Base-by-base conservation (phyloP, 805 yeast species). In the Barnettozyma botsteinii region DNA sequence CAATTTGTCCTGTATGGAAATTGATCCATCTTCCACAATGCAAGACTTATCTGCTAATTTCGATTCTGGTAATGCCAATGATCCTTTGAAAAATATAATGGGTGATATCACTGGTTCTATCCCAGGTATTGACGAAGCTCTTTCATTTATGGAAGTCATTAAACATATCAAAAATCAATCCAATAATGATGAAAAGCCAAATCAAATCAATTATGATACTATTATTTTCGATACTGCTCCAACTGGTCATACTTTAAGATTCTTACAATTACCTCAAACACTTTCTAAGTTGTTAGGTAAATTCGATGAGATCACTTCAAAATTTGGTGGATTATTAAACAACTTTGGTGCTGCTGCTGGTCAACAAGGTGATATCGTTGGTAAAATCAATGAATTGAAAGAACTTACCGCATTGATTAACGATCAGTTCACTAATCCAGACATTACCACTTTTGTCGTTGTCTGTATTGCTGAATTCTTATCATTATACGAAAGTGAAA, bases 181-280 rank as follows among this genome's bases (percentile, higher is more conserved):
- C 47, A 51, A 51, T 20, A 5, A 21, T 31, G 65, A 65, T 15
- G 57, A 58, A 17, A 57, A 61, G 22, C n/a, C 10, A 12, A 18
- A 24, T 24, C 65, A 62, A 22, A 66, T 73, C 45, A 71, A 71
- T 34, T 93, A 84, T 60, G 87, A 85, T 51, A 87, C 95, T 8
- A 89, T 93, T 49, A 87, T 93, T 50, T 93, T 93, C 57, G 99
- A 93, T 63, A 93, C 99, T n/a, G 98, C 99, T 0, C 99, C 99
- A 53, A 93, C 99, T 0, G 99, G 99, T 27, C 99, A 93, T 65
- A 93, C 98, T 3, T 70, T 93, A 53, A 78, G 99, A 56, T 93
- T 93, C 63, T 72, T 93, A 61, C 96, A 89, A 64, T 77, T 93
- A 56, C 99, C 99, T 28, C 77, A 94, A 22, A 89, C 96, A 4